Base-by-base conservation (phyloP, 176 grass and related monocot genomes). In the Carex cristatella region DNA sequence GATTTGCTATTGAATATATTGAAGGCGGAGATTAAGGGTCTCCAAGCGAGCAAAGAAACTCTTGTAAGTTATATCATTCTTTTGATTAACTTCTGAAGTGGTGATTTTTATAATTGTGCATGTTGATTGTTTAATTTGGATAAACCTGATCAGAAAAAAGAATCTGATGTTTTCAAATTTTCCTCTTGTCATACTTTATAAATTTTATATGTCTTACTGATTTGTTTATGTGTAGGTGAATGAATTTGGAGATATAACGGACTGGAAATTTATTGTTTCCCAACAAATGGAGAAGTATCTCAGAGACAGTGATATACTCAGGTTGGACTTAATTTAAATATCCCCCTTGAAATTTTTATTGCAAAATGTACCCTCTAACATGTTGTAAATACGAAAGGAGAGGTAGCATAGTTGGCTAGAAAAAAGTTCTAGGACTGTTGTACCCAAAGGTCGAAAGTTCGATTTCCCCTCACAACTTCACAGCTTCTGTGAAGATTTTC, bases 191-290 rank as follows among this genome's bases (percentile, higher is more conserved):
- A 10, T 10, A 54, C 15, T 31, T 23, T 66, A 54, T 18, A 72
- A 19, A 55, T 79, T 72, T n/a, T 71, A 61, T 8, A 65, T 82
- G 49, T 57, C 55, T 86, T 72, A 79, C 68, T 58, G 37, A 62
- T 54, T 89, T 81, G 14, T 5, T 92, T 83, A 35, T 37, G 93
- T 89, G 85, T 88, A 99, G 97, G 69, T 49, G 0, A 88, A 86
- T 72, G 90, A 94, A 38, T 70, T 96, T 86, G 86, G 91, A 87
- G 87, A 84, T 6, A 69, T 99, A 78, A 83, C 86, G 11, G 86
- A 92, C 77, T 96, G 97, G 97, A 96, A 91, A 84, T 31, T 64
- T 61, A 37, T 87, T 65, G 83, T 91, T 94, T 92, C 93, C 71
- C 84, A 84, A 23, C 91, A 99, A 55, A 82, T 99, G 88, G 90